Conservation (phyloP, 768 basidiomycete genomes). For the Peribolospora kevripleyi region DNA sequence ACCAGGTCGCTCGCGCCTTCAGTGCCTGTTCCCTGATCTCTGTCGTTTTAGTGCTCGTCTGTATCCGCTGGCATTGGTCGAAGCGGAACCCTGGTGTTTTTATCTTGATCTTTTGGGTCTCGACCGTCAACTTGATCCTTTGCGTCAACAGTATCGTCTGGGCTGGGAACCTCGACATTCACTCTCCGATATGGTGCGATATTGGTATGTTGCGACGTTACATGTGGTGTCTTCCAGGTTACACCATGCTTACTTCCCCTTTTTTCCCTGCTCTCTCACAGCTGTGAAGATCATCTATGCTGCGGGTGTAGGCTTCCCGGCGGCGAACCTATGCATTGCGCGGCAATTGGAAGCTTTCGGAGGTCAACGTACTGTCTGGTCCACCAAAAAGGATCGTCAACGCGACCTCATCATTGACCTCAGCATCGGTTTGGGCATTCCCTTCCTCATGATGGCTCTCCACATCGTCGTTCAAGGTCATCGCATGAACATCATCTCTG, state of each 20-base stretch:
- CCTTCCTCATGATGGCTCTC: neutral
- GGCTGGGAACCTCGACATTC: neutral
- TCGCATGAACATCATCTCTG: slow-evolving; percentile 3
- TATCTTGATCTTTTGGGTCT: slow-evolving; percentile 5
- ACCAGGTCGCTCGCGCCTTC: no score
- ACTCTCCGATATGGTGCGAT: slow-evolving; percentile 2
- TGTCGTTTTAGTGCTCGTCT: neutral
- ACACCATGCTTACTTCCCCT: no score
- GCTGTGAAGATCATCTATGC: neutral
- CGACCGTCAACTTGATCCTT: slow-evolving; percentile 1
- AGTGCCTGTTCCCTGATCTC: no score
- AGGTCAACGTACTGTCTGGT: slow-evolving; percentile 1
- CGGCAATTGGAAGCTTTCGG: slow-evolving; percentile 6
- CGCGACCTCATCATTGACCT: slow-evolving; percentile 32
- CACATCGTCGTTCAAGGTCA: slow-evolving; percentile 7
- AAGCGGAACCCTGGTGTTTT: slow-evolving; percentile 5
- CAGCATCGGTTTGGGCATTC: slow-evolving; percentile 13
- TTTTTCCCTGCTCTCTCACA: neutral
- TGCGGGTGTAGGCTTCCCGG: slow-evolving; percentile 1
- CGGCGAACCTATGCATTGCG: slow-evolving; percentile 1
- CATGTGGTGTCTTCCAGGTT: no score
- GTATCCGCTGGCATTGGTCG: slow-evolving; percentile 4
- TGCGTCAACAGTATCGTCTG: slow-evolving; percentile 3
- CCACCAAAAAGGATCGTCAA: slow-evolving; percentile 7
- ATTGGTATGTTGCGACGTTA: neutral